Conservation (phyloP, 2,329 filamentous ascomycete species). For the Pyrenochaeta sp. region DNA sequence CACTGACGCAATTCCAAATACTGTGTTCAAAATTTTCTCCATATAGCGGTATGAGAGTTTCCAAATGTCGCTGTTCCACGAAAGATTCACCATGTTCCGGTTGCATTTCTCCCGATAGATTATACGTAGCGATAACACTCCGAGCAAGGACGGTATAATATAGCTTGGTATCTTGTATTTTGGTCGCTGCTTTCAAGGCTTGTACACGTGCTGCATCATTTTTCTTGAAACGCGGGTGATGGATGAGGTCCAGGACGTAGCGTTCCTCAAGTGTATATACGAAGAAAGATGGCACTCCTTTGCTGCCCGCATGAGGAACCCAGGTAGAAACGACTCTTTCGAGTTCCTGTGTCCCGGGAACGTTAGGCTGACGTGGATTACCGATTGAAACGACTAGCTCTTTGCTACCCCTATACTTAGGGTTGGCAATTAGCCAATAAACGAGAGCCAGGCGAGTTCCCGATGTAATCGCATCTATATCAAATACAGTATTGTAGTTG, state of each 20-base stretch:
- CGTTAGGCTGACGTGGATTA: neutral
- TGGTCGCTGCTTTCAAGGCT: neutral
- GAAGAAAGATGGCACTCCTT: neutral
- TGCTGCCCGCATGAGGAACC: neutral
- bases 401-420: neutral
- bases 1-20: neutral
- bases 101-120: neutral
- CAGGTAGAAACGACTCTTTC: neutral
- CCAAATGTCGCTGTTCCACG: neutral
- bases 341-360: neutral
- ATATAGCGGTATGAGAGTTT: neutral
- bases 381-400: neutral
- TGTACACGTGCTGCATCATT: neutral
- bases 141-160: neutral
- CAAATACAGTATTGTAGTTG: neutral
- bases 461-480: neutral
- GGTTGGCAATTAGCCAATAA: neutral
- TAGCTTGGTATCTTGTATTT: neutral
- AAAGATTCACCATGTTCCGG: neutral
- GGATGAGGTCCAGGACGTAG: neutral
- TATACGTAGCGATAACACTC: neutral
- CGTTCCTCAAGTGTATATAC: neutral
- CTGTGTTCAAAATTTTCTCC: neutral
- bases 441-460: neutral
- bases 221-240: neutral